These are phyloP conservation scores for Pseudoneurospora amorphoporcata DNA, from an alignment of 495 filamentous ascomycete genomes.

Conservation along the genomic window DNA sequence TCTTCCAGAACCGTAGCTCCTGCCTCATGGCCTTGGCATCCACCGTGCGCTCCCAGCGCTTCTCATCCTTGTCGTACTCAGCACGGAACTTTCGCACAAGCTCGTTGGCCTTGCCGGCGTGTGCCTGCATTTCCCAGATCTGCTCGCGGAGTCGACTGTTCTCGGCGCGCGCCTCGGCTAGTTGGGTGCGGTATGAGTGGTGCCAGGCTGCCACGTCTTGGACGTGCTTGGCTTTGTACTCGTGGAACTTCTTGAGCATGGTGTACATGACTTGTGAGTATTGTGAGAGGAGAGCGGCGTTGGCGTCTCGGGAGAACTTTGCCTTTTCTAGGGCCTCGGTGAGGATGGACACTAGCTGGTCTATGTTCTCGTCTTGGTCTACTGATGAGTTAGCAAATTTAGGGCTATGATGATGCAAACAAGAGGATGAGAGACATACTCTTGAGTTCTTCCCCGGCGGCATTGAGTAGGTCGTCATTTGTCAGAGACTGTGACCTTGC, in stretches of 20 bases:
- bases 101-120: constrained; percentile 39
- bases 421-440: constrained; percentile 20
- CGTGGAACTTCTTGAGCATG: constrained; percentile 43
- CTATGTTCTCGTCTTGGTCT: constrained; percentile 43
- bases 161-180: constrained; percentile 46
- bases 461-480: constrained; percentile 41
- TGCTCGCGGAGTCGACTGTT: constrained; percentile 45
- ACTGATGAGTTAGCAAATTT: background rate
- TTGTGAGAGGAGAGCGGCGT: constrained; percentile 37
- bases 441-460: constrained; percentile 38
- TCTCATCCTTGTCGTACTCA: constrained; percentile 35
- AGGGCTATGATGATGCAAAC: background rate
- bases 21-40: constrained; percentile 33
- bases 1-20: constrained; percentile 45
- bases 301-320: constrained; percentile 40
- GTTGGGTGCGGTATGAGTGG: constrained; percentile 43
- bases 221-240: constrained; percentile 42
- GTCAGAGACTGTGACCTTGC: constrained; percentile 34
- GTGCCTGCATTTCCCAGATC: constrained; percentile 46
- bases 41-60: constrained; percentile 35
- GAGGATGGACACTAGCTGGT: constrained; percentile 40
- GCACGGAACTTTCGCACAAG: constrained; percentile 38
- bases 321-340: constrained; percentile 42
- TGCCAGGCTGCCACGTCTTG: constrained; percentile 44
- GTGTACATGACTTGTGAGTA: constrained; percentile 36